Conservation (phyloP, 768 basidiomycete genomes). For the Suillus discolor region DNA sequence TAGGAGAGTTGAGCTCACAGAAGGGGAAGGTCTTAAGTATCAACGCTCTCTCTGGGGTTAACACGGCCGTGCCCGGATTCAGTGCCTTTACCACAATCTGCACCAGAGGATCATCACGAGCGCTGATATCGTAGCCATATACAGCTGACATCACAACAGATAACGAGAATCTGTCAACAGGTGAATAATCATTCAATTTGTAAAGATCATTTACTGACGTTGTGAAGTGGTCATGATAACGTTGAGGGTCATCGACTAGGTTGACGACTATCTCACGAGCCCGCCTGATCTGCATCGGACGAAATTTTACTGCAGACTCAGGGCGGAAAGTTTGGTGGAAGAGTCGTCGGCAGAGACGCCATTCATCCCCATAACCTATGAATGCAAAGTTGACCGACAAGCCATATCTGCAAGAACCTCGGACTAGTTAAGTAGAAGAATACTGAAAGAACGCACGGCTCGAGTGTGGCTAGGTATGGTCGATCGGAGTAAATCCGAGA, state of each 20-base stretch:
- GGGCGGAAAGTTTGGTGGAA: slow-evolving; percentile 42
- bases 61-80: too few species aligned
- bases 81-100: not conserved
- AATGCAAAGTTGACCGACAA: slow-evolving; percentile 4
- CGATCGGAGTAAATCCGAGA: slow-evolving; percentile 13
- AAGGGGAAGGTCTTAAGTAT: slow-evolving; percentile 7
- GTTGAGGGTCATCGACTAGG: slow-evolving; percentile 28
- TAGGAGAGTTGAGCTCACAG: slow-evolving; percentile 1
- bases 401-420: slow-evolving; percentile 3
- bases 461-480: slow-evolving; percentile 7
- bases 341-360: slow-evolving; percentile 34
- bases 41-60: slow-evolving; percentile 10
- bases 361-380: slow-evolving; percentile 6
- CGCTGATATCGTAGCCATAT: slow-evolving; percentile 5
- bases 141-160: slow-evolving; percentile 9
- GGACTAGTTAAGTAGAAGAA: not conserved
- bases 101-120: slow-evolving; percentile 7
- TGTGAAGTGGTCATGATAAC: slow-evolving; percentile 27
- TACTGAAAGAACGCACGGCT: slow-evolving; percentile 1
- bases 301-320: slow-evolving; percentile 26
- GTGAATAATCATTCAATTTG: not conserved
- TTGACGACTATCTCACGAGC: slow-evolving; percentile 27
- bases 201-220: slow-evolving; percentile 3
- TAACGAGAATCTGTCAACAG: slow-evolving; percentile 2
- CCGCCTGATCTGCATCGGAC: slow-evolving; percentile 27